phyloP scores from a whole-genome alignment of 257 asterid species.

The Knoxia roxburghii region DNA sequence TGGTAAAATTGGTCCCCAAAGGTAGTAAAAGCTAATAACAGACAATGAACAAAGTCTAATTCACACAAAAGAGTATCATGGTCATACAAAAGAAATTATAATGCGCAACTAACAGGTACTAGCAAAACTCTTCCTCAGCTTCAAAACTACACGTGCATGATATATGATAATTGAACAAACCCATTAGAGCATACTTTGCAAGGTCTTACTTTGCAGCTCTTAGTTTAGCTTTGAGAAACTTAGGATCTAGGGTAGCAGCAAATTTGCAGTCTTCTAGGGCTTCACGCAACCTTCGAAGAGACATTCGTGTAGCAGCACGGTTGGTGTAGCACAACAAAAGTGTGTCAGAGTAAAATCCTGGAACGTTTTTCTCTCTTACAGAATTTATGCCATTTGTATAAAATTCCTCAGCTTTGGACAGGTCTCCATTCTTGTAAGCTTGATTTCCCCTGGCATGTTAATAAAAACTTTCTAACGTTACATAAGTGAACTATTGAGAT shows the following conservation, averaged over 20 bases:
- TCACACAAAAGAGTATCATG: background rate
- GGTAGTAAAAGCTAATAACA: background rate
- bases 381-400: constrained; percentile 72
- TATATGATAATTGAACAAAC: background rate
- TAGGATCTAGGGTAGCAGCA: constrained; percentile 70
- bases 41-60: background rate
- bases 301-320: constrained; percentile 95
- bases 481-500: constrained; percentile 3
- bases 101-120: background rate
- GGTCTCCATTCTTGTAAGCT: constrained; percentile 66
- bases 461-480: constrained; percentile 13
- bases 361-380: constrained; percentile 22
- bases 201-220: constrained; percentile 87
- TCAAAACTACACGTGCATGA: background rate
- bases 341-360: constrained; percentile 40
- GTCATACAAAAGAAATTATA: background rate
- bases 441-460: constrained; percentile 73
- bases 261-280: constrained; percentile 77
- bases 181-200: constrained; percentile 1
- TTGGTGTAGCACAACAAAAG: constrained; percentile 87
- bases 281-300: constrained; percentile 77
- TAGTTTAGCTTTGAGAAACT: constrained; percentile 56
- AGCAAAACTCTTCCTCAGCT: background rate
- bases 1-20: background rate
- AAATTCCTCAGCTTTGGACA: constrained; percentile 70